phyloP scores from a whole-genome alignment of 495 filamentous ascomycete genomes.

The Penicillium mononematosum region DNA sequence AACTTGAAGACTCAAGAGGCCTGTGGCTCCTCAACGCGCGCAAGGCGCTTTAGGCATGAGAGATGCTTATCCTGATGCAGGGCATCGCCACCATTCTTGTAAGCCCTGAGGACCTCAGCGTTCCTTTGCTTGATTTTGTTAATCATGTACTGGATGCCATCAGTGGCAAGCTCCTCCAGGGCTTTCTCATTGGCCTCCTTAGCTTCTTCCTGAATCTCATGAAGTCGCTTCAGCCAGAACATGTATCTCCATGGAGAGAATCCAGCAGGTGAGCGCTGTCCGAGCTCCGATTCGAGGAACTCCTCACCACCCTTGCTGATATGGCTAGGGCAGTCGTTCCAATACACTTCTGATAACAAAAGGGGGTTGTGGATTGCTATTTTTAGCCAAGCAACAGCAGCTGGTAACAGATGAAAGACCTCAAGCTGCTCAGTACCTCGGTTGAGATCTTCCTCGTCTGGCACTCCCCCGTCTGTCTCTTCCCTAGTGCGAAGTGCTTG shows the following conservation, averaged over 20 bases:
- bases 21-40: background rate
- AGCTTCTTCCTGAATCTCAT: conserved; percentile 25
- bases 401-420: conserved; percentile 19
- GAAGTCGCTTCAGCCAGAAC: conserved; percentile 24
- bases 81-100: conserved; percentile 17
- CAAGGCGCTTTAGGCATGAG: background rate
- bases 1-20: no score
- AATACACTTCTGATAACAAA: conserved; percentile 20
- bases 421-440: conserved; percentile 14
- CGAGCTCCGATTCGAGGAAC: conserved; percentile 19
- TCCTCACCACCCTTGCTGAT: conserved; percentile 15
- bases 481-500: conserved; percentile 15
- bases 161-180: conserved; percentile 14
- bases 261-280: conserved; percentile 16
- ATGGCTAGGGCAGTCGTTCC: conserved; percentile 20
- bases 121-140: conserved; percentile 13
- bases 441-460: conserved; percentile 19
- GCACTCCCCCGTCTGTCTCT: conserved; percentile 18
- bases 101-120: conserved; percentile 18
- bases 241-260: conserved; percentile 20
- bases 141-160: conserved; percentile 20
- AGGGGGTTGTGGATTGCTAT: conserved; percentile 14
- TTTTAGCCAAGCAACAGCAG: conserved; percentile 19
- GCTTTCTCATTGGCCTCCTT: conserved; percentile 15
- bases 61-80: conserved; percentile 24